Conservation (phyloP, 1,284 basidiomycete genomes). For the Boletellus deceptivus region DNA sequence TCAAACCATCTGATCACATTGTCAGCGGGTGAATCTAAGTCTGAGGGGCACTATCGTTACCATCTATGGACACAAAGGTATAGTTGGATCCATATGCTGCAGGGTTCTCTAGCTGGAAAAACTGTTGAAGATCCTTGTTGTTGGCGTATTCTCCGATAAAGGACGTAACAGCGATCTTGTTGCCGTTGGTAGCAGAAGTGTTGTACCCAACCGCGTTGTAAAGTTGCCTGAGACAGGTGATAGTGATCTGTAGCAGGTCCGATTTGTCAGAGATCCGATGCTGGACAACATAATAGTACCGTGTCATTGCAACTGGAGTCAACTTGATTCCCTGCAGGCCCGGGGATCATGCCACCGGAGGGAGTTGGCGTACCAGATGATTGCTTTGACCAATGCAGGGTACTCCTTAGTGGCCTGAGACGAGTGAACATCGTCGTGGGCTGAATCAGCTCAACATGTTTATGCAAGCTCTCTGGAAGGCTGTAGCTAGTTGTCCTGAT, state of each 20-base stretch:
- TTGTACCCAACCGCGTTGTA: constrained; percentile 49
- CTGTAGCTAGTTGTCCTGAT: constrained; percentile 72
- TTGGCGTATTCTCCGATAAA: constrained; percentile 60
- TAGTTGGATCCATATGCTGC: constrained; percentile 30
- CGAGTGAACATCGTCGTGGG: constrained; percentile 73
- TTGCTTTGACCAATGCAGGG: constrained; percentile 36
- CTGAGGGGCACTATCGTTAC: constrained; percentile 25
- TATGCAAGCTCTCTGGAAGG: constrained; percentile 58
- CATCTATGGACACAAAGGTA: constrained; percentile 47
- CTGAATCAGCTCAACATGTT: constrained; percentile 68
- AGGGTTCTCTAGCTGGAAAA: constrained; percentile 45
- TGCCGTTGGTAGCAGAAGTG: constrained; percentile 37
- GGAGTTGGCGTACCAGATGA: constrained; percentile 4
- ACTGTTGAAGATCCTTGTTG: constrained; percentile 49
- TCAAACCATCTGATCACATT: constrained; percentile 45
- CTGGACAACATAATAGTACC: constrained; percentile 31
- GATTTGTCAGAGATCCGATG: constrained; percentile 30
- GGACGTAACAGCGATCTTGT: constrained; percentile 54
- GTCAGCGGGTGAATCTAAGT: background rate
- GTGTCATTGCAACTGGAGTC: constrained; percentile 49
- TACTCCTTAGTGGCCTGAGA: constrained; percentile 46
- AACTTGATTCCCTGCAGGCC: constrained; percentile 37
- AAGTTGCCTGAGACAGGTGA: constrained; percentile 50
- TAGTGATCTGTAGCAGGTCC: constrained; percentile 38
- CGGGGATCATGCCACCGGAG: constrained; percentile 17